Percentiles rank a stretch among this genome's conserved stretches.
phyloP scores from a whole-genome alignment of 2,329 filamentous ascomycete species.

The Akanthomyces muscarius region DNA sequence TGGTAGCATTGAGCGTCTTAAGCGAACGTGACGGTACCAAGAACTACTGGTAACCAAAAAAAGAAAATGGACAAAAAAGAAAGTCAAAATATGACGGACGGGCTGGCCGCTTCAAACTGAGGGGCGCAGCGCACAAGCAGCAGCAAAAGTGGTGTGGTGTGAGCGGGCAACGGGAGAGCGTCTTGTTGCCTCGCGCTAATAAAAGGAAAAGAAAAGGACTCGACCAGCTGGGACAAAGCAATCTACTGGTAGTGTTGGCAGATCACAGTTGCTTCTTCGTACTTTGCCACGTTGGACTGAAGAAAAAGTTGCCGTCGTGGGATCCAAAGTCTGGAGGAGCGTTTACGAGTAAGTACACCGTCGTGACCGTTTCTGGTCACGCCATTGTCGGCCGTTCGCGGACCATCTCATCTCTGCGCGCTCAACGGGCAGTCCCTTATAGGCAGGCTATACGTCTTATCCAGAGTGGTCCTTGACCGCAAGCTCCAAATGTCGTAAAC shows the following conservation, averaged over 20 bases:
- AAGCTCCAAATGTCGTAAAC: not conserved
- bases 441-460: too few relatives aligned
- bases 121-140: not conserved
- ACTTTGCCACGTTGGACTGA: slow-evolving; percentile 11
- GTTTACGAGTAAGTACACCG: too few relatives aligned
- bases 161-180: not conserved
- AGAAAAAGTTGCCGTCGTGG: not conserved
- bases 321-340: not conserved
- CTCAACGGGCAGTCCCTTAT: too few relatives aligned
- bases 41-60: not conserved
- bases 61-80: not conserved
- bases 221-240: slow-evolving; percentile 3
- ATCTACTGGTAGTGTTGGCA: not conserved
- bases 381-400: too few relatives aligned
- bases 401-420: too few relatives aligned
- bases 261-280: not conserved
- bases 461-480: not conserved
- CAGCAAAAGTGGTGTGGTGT: not conserved
- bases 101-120: not conserved
- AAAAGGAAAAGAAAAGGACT: not conserved
- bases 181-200: slow-evolving; percentile 13
- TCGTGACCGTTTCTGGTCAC: too few relatives aligned
- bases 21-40: not conserved
- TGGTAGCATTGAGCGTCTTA: not conserved
- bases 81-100: not conserved